These are phyloP conservation scores for Leersia perrieri DNA, from an alignment of 176 grass and related monocot species.

Conservation along the genomic window DNA sequence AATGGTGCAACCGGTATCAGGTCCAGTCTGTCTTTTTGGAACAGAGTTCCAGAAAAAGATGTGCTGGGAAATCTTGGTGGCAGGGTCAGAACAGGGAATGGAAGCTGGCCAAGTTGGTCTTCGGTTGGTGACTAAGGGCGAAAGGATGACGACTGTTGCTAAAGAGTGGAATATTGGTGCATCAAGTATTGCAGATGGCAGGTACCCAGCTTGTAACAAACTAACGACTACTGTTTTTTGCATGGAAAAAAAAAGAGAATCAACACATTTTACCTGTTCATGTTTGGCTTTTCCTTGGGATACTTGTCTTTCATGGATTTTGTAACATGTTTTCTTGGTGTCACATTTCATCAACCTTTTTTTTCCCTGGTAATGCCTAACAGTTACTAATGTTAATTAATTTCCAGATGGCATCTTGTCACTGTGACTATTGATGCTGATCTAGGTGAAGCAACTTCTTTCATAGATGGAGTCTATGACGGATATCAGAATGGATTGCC, in stretches of 20 bases:
- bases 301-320: not conserved
- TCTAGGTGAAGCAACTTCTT: slow-evolving; percentile 92
- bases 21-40: slow-evolving; percentile 95
- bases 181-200: slow-evolving; percentile 95
- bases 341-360: not conserved
- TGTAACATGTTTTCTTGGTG: not conserved
- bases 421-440: slow-evolving; percentile 97
- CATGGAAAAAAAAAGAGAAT: not conserved
- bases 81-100: slow-evolving; percentile 96
- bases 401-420: slow-evolving; percentile 92
- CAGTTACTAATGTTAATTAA: slow-evolving; percentile 16
- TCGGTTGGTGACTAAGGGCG: slow-evolving; percentile 81
- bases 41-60: slow-evolving; percentile 93
- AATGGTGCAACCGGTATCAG: slow-evolving; percentile 82
- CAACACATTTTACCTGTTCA: not conserved
- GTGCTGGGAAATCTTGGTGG: slow-evolving; percentile 96
- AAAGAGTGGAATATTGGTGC: slow-evolving; percentile 98
- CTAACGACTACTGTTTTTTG: slow-evolving; percentile 7
- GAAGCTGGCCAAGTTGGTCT: slow-evolving; percentile 97
- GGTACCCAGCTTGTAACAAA: slow-evolving; percentile 47
- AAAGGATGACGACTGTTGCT: slow-evolving; percentile 83
- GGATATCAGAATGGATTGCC: slow-evolving; percentile 88
- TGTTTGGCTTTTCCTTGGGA: slow-evolving; percentile 8
- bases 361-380: slow-evolving; percentile 23
- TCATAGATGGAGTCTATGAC: slow-evolving; percentile 85